These are phyloP conservation scores for grape (Vitis vinifera) DNA, from an alignment of 164 flowering plant species.

Conservation along the genomic window DNA sequence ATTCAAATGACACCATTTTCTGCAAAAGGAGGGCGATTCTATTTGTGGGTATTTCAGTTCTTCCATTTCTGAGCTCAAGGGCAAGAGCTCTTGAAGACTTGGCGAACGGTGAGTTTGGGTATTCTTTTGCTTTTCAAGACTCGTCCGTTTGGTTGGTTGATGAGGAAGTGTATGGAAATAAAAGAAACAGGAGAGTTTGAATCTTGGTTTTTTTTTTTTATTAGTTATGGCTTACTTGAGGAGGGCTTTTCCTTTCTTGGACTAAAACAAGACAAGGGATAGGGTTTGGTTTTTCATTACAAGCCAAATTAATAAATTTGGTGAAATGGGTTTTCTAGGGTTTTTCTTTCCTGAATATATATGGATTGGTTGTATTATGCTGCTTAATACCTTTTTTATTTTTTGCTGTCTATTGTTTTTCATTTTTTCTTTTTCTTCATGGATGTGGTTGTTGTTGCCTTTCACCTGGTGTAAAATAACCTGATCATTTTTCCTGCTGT, in stretches of 20 bases:
- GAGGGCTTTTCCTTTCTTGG: not conserved
- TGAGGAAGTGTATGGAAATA: not conserved
- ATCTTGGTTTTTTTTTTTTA: not conserved
- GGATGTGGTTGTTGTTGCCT: no score
- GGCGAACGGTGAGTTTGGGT: constrained; percentile 29
- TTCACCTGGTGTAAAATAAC: no score
- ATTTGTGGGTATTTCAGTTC: constrained; percentile 61
- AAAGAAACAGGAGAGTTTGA: not conserved
- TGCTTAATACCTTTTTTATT: not conserved
- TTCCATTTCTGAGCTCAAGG: constrained; percentile 51
- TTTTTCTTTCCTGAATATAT: not conserved
- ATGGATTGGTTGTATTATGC: not conserved
- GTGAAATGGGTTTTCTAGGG: constrained; percentile 14
- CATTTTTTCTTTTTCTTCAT: no score
- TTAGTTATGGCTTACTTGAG: not conserved
- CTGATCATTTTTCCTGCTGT: no score
- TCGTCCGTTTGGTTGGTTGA: not conserved
- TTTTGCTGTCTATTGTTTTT: no score
- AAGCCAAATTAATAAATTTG: not conserved
- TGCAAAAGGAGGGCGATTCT: constrained; percentile 50
- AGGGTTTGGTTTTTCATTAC: not conserved
- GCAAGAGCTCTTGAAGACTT: constrained; percentile 49
- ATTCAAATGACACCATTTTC: constrained; percentile 20
- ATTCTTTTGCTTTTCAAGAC: not conserved
- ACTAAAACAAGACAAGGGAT: not conserved